Percentiles rank a stretch among this genome's conserved stretches.
These are phyloP conservation scores for Solanum paucissectum DNA, from an alignment of 257 asterid species.

Conservation along the genomic window DNA sequence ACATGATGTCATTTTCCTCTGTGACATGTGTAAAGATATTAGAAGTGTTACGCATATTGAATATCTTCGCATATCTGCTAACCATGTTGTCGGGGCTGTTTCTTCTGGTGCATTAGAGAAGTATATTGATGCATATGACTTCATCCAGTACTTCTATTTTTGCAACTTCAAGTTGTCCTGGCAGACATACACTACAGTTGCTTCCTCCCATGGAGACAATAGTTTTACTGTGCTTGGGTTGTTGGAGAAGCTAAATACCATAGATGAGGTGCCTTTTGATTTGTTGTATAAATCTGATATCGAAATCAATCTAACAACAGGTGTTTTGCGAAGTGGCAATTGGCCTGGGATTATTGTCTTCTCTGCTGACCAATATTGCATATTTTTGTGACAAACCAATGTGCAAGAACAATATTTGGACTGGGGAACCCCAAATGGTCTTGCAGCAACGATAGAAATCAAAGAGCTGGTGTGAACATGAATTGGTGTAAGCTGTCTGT, in stretches of 20 bases:
- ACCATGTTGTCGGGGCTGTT: background rate
- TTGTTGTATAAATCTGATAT: background rate
- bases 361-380: background rate
- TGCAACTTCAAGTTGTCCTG: background rate
- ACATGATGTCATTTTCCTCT: background rate
- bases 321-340: background rate
- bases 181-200: background rate
- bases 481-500: background rate
- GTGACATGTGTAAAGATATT: background rate
- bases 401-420: background rate
- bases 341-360: background rate
- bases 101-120: background rate
- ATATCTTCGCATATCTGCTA: background rate
- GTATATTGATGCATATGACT: background rate
- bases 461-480: background rate
- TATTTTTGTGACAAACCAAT: background rate
- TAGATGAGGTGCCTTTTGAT: background rate
- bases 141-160: background rate
- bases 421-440: background rate
- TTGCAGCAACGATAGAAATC: background rate
- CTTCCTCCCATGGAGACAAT: background rate
- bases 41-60: background rate
- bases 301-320: background rate
- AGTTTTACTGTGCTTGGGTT: background rate
- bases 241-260: background rate